Evolutionary conservation across 2,329 filamentous ascomycete species (phyloP).

Genomic region (Cercospora nicotianae): DNA sequence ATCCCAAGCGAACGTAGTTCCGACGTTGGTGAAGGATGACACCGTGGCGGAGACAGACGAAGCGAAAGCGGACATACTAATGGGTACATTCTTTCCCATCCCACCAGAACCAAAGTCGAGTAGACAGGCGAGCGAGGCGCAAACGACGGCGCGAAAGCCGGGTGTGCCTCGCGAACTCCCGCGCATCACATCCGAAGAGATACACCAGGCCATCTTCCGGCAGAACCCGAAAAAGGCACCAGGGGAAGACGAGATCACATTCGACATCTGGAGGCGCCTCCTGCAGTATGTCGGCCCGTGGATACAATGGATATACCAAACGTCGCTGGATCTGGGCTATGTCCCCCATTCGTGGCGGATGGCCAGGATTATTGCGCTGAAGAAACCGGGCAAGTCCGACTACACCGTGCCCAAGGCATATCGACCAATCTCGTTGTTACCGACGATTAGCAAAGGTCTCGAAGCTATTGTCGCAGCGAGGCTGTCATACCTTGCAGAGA

Average conservation of each 20-base stretch:
- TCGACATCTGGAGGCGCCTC: background rate
- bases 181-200: background rate
- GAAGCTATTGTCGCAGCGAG: constrained; percentile 32
- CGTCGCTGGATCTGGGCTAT: constrained; percentile 1
- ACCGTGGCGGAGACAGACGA: background rate
- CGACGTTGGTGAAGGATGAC: background rate
- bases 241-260: background rate
- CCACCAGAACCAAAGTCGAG: background rate
- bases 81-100: background rate
- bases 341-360: background rate
- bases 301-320: background rate
- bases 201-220: background rate
- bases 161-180: background rate
- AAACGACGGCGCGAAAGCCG: background rate
- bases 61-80: background rate
- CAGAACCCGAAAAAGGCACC: background rate
- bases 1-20: background rate
- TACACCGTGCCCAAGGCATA: constrained; percentile 35
- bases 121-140: background rate
- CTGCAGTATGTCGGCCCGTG: background rate
- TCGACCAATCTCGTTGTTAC: constrained; percentile 33
- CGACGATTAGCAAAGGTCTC: constrained; percentile 37
- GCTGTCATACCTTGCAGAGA: constrained; percentile 26
- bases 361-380: background rate
- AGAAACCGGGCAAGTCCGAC: constrained; percentile 10